A percentile compares a stretch with the other conserved stretches of the same genome.
Conservation (phyloP, 257 asterid species). For the Solanum piurae region DNA sequence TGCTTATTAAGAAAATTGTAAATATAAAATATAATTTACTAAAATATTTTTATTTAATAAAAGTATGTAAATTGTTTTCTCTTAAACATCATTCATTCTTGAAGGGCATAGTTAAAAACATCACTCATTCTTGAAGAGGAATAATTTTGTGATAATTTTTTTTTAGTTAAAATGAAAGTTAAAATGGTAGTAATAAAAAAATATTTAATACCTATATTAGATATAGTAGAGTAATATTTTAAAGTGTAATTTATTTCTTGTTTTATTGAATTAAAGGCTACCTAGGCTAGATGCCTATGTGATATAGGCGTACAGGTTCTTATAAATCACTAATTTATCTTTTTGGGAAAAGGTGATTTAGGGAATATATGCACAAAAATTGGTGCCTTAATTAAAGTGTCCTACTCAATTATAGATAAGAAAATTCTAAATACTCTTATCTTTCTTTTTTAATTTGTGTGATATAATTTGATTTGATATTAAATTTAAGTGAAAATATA, state of each 20-base stretch:
- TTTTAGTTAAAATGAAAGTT: neutral
- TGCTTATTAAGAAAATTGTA: neutral
- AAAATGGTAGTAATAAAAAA: neutral
- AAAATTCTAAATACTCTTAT: neutral
- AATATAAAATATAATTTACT: neutral
- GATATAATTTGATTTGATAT: neutral
- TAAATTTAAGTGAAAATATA: too few species aligned
- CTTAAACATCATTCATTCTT: neutral
- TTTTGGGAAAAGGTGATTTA: conserved; percentile 9
- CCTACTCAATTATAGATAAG: conserved; percentile 8
- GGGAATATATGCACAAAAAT: conserved; percentile 51
- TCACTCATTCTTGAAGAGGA: too few species aligned
- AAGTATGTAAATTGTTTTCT: neutral
- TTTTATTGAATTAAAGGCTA: conserved; percentile 1
- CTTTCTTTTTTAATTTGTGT: neutral
- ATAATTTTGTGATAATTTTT: too few species aligned
- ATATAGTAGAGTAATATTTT: neutral
- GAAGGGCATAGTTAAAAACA: too few species aligned
- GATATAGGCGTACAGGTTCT: conserved; percentile 22
- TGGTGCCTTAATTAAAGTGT: conserved; percentile 20
- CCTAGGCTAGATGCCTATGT: conserved; percentile 29
- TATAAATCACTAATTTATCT: conserved; percentile 17
- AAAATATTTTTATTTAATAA: neutral
- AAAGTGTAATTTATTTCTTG: conserved; percentile 1
- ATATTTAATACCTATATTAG: neutral